Evolutionary conservation across 176 grass and related monocot species (phyloP).

Genomic region (Musa schizocarpa): DNA sequence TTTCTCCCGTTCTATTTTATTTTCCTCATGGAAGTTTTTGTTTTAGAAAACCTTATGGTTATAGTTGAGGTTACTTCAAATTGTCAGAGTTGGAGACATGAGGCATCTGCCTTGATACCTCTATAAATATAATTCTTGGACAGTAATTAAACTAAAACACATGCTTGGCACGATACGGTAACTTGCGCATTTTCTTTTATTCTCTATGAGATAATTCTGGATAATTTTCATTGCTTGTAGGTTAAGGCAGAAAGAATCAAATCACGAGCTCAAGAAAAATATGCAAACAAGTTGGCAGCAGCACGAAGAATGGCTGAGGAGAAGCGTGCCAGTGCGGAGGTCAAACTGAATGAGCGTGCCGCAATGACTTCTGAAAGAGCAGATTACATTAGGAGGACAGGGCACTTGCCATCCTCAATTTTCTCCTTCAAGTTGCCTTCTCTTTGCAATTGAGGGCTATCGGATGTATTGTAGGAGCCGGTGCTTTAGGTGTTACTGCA

Average conservation of each 20-base stretch:
- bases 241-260: constrained; percentile 80
- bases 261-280: constrained; percentile 63
- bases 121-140: no score
- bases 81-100: no score
- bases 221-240: constrained; percentile 18
- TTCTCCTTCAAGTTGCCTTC: constrained; percentile 80
- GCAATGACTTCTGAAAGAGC: constrained; percentile 61
- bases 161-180: no score
- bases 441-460: constrained; percentile 44
- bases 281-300: constrained; percentile 46
- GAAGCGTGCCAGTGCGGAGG: constrained; percentile 58
- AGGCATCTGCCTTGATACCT: no score
- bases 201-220: not conserved
- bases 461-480: not conserved
- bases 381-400: constrained; percentile 78
- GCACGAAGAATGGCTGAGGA: constrained; percentile 55
- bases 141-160: not conserved
- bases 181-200: not conserved
- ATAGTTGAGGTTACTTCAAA: no score
- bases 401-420: constrained; percentile 62
- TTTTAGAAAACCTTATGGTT: no score
- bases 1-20: not conserved
- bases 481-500: not conserved
- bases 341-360: constrained; percentile 51
- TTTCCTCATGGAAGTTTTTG: not conserved